Evolutionary conservation across 2,329 filamentous ascomycete genomes (phyloP).

Genomic region (Trichoderma simmonsii): DNA sequence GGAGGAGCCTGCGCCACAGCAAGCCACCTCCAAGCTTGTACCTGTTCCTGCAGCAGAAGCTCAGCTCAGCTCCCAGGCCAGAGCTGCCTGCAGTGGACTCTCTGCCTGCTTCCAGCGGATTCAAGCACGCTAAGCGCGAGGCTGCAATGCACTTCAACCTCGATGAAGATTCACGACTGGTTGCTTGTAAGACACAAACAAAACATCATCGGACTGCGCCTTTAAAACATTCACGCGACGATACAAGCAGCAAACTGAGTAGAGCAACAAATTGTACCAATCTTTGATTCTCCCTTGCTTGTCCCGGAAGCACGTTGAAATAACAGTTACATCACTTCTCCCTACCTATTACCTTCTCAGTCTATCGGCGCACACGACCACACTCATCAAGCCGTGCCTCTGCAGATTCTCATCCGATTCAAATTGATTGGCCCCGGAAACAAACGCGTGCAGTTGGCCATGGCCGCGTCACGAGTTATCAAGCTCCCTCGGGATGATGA

Average conservation of each 20-base stretch:
- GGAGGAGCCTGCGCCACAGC: slow-evolving; percentile 7
- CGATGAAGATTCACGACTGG: slow-evolving; percentile 4
- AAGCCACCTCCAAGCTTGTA: background rate
- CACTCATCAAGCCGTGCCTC: background rate
- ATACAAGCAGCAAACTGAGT: background rate
- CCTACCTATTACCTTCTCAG: too few species aligned
- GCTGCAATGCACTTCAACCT: slow-evolving; percentile 7
- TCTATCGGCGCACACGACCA: background rate
- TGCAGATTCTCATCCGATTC: too few species aligned
- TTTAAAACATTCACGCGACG: background rate
- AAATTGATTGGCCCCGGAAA: background rate
- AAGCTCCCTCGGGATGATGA: slow-evolving; percentile 56
- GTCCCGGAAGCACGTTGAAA: background rate
- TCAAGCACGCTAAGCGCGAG: background rate
- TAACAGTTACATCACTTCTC: background rate
- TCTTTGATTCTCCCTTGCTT: too few species aligned
- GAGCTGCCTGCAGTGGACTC: background rate
- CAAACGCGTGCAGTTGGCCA: slow-evolving; percentile 21
- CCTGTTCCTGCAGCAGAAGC: background rate
- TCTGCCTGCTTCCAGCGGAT: slow-evolving; percentile 6
- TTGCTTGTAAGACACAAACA: slow-evolving; percentile 2
- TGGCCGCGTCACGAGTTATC: slow-evolving; percentile 43
- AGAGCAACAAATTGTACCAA: background rate
- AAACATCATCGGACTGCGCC: background rate
- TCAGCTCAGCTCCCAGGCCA: background rate